A percentile compares a stretch with the other conserved stretches of the same genome.
Conservation (phyloP, 345 rosid genomes). For the Pistacia vera region DNA sequence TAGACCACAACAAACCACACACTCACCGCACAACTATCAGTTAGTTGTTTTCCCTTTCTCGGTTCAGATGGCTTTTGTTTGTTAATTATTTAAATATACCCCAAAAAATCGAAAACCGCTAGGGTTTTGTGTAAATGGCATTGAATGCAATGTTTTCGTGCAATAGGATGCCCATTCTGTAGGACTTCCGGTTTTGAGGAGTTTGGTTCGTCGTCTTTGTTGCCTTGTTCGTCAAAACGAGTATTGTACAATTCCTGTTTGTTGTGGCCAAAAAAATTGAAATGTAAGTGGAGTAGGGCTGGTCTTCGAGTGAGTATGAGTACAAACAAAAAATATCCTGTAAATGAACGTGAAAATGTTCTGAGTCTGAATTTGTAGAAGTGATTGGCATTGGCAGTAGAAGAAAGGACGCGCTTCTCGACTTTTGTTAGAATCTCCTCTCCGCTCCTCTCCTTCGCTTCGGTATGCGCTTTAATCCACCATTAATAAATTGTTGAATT, state of each 20-base stretch:
- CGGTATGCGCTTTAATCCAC: constrained; percentile 43
- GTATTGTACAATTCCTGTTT: constrained; percentile 7
- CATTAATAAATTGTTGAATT: too few relatives aligned
- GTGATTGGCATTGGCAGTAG: constrained; percentile 83
- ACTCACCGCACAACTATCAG: too few relatives aligned
- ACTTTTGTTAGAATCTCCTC: constrained; percentile 74
- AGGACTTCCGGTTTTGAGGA: constrained; percentile 39
- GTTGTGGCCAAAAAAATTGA: constrained; percentile 11
- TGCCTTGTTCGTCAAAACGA: constrained; percentile 13
- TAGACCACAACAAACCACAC: too few relatives aligned
- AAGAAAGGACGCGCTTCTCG: constrained; percentile 74
- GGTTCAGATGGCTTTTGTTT: too few relatives aligned
- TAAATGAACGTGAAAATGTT: constrained; percentile 19
- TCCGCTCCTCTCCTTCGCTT: constrained; percentile 37
- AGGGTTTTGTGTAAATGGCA: too few relatives aligned
- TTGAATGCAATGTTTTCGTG: not conserved
- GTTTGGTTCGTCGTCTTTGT: constrained; percentile 25
- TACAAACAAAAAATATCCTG: constrained; percentile 18
- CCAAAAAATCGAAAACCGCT: too few relatives aligned
- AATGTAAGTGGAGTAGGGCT: constrained; percentile 21
- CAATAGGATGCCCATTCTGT: constrained; percentile 29
- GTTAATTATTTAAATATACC: too few relatives aligned
- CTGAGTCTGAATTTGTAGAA: constrained; percentile 43
- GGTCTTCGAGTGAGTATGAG: constrained; percentile 37
- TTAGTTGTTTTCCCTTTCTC: too few relatives aligned